Evolutionary conservation across 2,329 filamentous ascomycete species (phyloP).

Genomic region (Colletotrichum tanaceti): DNA sequence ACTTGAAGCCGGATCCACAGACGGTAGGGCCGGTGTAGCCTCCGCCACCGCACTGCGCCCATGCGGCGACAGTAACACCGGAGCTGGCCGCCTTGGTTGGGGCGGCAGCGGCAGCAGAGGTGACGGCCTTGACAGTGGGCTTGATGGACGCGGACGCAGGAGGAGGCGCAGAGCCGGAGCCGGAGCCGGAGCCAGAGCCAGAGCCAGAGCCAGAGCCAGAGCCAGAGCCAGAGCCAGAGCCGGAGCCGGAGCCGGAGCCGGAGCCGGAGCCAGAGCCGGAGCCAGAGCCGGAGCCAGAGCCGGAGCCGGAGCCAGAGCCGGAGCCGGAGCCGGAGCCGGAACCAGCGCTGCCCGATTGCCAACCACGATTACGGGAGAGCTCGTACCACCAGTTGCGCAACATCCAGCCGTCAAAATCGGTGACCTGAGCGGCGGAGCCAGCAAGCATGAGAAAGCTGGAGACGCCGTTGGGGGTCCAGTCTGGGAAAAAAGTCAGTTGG

Average conservation of each 20-base stretch:
- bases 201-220: too few relatives aligned
- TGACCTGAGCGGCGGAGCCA: slow-evolving; percentile 55
- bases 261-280: too few relatives aligned
- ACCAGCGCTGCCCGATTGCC: slow-evolving; percentile 41
- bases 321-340: neutral
- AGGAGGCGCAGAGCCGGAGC: neutral
- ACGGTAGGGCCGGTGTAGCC: slow-evolving; percentile 44
- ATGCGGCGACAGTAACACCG: slow-evolving; percentile 31
- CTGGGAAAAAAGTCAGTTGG: slow-evolving; percentile 33
- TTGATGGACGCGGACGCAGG: too few relatives aligned
- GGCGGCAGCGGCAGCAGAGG: slow-evolving; percentile 9
- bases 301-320: too few relatives aligned
- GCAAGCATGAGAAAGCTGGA: slow-evolving; percentile 59
- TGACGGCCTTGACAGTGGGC: too few relatives aligned
- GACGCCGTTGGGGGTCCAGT: slow-evolving; percentile 57
- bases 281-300: too few relatives aligned
- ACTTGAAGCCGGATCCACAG: slow-evolving; percentile 44
- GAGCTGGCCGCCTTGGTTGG: slow-evolving; percentile 22
- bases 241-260: too few relatives aligned
- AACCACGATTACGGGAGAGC: slow-evolving; percentile 47
- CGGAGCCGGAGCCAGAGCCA: neutral
- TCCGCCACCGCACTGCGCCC: slow-evolving; percentile 46
- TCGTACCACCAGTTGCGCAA: slow-evolving; percentile 59
- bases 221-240: too few relatives aligned
- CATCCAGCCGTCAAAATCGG: slow-evolving; percentile 64